Evolutionary conservation across 495 filamentous ascomycete genomes (phyloP), one percentile per base, ranked within the genome.

Genomic region (Lophiostoma macrostomum): DNA sequence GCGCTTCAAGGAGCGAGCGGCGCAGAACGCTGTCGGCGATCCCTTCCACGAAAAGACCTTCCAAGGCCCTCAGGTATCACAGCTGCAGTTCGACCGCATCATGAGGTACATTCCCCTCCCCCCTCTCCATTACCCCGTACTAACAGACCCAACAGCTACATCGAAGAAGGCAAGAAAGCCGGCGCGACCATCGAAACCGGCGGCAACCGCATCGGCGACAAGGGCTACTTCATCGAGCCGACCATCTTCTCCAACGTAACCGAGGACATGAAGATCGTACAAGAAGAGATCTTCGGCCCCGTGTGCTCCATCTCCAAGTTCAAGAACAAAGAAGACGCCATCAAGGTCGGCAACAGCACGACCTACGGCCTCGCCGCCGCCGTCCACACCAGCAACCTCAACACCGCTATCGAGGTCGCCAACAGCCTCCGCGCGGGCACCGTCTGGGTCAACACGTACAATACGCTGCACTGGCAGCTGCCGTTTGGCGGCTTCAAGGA

Each of bases 281-380:
- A 91, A 75, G 91, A 97, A 75, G 91, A 97, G 76, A 96, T 97
- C 73, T 97, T 97, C 73, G 91, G 91, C 44, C 91, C 91, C 45
- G 91, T 97, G 53, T 88, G 88, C 74, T 83, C 86, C 45, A 87
- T 97, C 62, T 81, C 88, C 75, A 97, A 96, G 75, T 96, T 97
- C 80, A 85, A 84, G 75, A 84, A 81, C 58, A 84, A 89, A 72
- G 90, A 84, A 10, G 91, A 97, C 46, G 87, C 82, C 57, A 83
- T 96, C 73, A 74, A 78, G 54, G 72, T 88, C 39, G 90, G 80
- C 58, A 96, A 97, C 79, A 75, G 80, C 72, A 86, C 85, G 67
- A 81, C 69, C 53, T 97, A 94, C 76, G 88, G 89, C 69, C 57
- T 62, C 45, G 93, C 93, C 45, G 84, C 90, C 60, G 93, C 86